phyloP scores from a whole-genome alignment of 1,139 yeast species.

The Kodamaea sp. region DNA sequence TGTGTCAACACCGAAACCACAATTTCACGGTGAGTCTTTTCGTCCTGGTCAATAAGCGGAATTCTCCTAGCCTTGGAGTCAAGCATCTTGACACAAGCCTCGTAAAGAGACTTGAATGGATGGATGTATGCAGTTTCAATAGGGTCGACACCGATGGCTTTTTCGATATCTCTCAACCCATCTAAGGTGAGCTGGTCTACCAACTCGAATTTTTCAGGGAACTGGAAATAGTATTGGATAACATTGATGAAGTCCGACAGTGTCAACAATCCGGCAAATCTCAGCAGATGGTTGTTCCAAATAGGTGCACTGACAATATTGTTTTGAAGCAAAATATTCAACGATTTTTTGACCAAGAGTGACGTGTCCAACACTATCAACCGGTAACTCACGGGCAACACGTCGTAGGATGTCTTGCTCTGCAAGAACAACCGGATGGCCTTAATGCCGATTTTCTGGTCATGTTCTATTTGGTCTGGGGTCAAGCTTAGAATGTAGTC shows the following conservation, averaged over 20 bases:
- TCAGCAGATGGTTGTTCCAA: constrained; percentile 88
- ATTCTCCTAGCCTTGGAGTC: constrained; percentile 89
- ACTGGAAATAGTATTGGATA: constrained; percentile 89
- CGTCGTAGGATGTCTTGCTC: constrained; percentile 94
- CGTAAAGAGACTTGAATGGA: constrained; percentile 87
- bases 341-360: constrained; percentile 83
- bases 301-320: constrained; percentile 95
- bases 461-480: constrained; percentile 50
- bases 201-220: constrained; percentile 86
- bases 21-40: constrained; percentile 88
- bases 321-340: constrained; percentile 87
- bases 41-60: constrained; percentile 93
- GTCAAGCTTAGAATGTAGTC: constrained; percentile 47
- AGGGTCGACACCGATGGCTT: constrained; percentile 84
- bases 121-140: constrained; percentile 87
- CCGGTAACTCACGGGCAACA: constrained; percentile 91
- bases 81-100: constrained; percentile 92
- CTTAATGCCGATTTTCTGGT: constrained; percentile 66
- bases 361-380: constrained; percentile 93
- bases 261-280: constrained; percentile 93
- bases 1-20: constrained; percentile 95
- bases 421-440: constrained; percentile 84
- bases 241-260: constrained; percentile 93
- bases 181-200: constrained; percentile 85
- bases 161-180: constrained; percentile 83